These are phyloP conservation scores for Pseudogymnoascus sp. DNA, from an alignment of 2,329 filamentous ascomycete genomes.

Conservation along the genomic window DNA sequence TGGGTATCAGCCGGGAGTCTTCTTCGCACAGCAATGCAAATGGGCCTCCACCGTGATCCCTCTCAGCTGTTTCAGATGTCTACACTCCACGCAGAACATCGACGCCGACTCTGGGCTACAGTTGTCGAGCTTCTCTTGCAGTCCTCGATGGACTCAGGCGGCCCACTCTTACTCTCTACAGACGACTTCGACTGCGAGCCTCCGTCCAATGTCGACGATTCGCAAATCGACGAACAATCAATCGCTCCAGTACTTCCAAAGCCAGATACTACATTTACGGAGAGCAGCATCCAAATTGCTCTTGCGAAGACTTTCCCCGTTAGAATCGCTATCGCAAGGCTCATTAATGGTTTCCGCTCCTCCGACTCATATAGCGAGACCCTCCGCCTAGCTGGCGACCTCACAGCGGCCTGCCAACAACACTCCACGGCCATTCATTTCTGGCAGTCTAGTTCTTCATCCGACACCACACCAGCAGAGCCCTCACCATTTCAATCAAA, in stretches of 20 bases:
- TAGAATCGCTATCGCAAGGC: conserved; percentile 39
- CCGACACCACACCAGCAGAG: background rate
- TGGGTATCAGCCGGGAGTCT: conserved; percentile 45
- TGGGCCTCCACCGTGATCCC: conserved; percentile 54
- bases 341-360: conserved; percentile 42
- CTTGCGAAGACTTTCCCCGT: conserved; percentile 39
- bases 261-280: conserved; percentile 33
- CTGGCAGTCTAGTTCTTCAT: background rate
- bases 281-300: conserved; percentile 44
- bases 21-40: conserved; percentile 47
- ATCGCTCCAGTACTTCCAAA: conserved; percentile 20
- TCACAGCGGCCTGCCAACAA: conserved; percentile 28
- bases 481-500: conserved; percentile 37
- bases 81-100: conserved; percentile 44
- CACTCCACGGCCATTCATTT: background rate
- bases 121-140: conserved; percentile 49
- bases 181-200: conserved; percentile 43
- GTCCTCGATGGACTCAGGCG: conserved; percentile 44
- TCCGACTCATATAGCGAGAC: conserved; percentile 41
- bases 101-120: conserved; percentile 50
- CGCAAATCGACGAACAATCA: conserved; percentile 38
- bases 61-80: conserved; percentile 42
- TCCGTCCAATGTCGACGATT: conserved; percentile 45
- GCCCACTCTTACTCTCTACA: conserved; percentile 41
- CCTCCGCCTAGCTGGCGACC: conserved; percentile 40